Evolutionary conservation across 1,139 yeast genomes (phyloP), one percentile per base, ranked within the genome.

Genomic region (Blastobotrys indianensis): DNA sequence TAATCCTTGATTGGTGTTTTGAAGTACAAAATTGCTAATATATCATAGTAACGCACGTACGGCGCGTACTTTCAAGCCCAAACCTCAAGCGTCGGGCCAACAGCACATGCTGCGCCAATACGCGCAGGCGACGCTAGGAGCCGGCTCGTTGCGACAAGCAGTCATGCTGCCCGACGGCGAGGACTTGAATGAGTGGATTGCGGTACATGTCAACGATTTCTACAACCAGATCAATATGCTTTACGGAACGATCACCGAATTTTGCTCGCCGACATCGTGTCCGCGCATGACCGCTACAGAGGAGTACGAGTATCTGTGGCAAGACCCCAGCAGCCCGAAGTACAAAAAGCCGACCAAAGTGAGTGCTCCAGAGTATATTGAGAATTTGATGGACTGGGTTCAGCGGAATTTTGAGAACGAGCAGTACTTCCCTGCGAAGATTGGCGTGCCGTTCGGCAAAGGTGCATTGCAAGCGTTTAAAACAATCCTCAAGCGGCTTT

Each of bases 221-320:
- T 92, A 85, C 68, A 90, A 90, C 63, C 99, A 92, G 65, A 83
- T 90, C 59, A 92, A 92, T 66, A 92, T 92, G 98, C 72, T 92
- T 6, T 92, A 92, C 60, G 97, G 97, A 10, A 82, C 97, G 4
- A 85, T 94, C 51, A 90, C 98, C 1, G 96, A 88, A 67, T 90
- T 92, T 60, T 92, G 99, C 64, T 86, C 97, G 0, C 97, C 97
- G 1, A 66, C 70, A 15, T 77, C 95, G 1, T 92, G 98, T 64
- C 97, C 98, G 2, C 70, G 94, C 50, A 92, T 92, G 99, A 87
- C 85, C 47, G 98, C 98, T 11, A 90, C 97, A 0, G 94, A 84
- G 51, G 97, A 88, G 67, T 92, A 88, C 63, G 98, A 92, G 66
- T 92, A 92, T 61, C 75, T 92, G 51, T 92, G 98, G 98, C 96